phyloP scores from a whole-genome alignment of 2,329 filamentous ascomycete genomes.

The Lasiodiplodia citricola region DNA sequence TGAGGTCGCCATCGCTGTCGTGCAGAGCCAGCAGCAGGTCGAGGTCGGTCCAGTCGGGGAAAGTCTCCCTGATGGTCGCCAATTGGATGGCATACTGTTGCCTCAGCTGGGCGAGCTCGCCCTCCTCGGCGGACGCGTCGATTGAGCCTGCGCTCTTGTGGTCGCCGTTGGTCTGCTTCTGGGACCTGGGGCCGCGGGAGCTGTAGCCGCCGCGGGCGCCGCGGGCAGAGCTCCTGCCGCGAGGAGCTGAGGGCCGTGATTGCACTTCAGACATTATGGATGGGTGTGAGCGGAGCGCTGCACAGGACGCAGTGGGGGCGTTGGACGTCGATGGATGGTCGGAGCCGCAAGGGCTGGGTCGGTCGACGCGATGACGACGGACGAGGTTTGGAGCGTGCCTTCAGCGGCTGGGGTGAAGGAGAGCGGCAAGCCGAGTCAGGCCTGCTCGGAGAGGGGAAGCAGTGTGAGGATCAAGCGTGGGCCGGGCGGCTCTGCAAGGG shows the following conservation, averaged over 20 bases:
- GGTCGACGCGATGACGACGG: slow-evolving; percentile 26
- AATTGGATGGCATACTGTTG: slow-evolving; percentile 84
- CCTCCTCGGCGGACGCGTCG: slow-evolving; percentile 76
- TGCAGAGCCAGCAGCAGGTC: slow-evolving; percentile 92
- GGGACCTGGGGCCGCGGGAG: slow-evolving; percentile 57
- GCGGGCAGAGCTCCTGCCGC: slow-evolving; percentile 88
- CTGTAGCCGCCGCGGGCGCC: slow-evolving; percentile 76
- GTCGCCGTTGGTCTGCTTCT: slow-evolving; percentile 71
- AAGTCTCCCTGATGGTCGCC: slow-evolving; percentile 85
- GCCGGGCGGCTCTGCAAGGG: slow-evolving; percentile 16
- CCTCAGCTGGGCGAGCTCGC: slow-evolving; percentile 90
- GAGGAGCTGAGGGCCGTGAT: slow-evolving; percentile 78
- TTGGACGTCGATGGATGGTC: slow-evolving; percentile 38
- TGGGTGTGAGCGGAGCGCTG: slow-evolving; percentile 31
- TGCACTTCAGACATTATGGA: slow-evolving; percentile 90
- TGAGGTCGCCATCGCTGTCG: slow-evolving; percentile 79
- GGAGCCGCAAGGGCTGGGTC: slow-evolving; percentile 35
- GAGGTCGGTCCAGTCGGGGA: slow-evolving; percentile 93
- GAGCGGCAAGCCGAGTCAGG: slow-evolving; percentile 7
- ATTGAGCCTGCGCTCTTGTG: slow-evolving; percentile 62
- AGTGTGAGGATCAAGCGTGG: slow-evolving; percentile 20
- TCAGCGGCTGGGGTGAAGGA: slow-evolving; percentile 4
- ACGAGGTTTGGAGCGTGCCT: slow-evolving; percentile 12
- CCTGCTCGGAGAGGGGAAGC: slow-evolving; percentile 13
- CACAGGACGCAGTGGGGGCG: slow-evolving; percentile 35